These are phyloP conservation scores for Solanum rostratum DNA, from an alignment of 257 asterid genomes.

Conservation along the genomic window DNA sequence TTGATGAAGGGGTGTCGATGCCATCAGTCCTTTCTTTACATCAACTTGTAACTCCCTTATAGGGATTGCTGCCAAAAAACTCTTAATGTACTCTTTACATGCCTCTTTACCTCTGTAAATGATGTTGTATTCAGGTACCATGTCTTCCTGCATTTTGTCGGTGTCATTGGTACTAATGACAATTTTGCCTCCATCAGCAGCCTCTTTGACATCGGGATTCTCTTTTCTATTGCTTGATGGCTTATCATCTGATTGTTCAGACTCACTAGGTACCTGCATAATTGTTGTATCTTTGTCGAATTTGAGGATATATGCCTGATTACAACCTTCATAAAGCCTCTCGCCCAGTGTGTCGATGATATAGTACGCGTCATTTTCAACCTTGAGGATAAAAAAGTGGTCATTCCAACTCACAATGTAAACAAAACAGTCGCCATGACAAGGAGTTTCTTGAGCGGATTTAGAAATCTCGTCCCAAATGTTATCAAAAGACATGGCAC, in stretches of 20 bases:
- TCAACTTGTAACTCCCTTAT: conserved; percentile 22
- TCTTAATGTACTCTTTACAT: conserved; percentile 27
- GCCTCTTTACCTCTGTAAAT: conserved; percentile 1
- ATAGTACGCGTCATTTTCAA: background rate
- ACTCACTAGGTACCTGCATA: background rate
- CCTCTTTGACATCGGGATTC: background rate
- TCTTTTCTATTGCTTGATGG: background rate
- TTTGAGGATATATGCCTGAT: conserved; percentile 3
- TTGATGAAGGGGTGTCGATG: conserved; percentile 20
- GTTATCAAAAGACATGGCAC: conserved; percentile 9
- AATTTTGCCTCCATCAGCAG: background rate
- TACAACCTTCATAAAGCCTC: conserved; percentile 6
- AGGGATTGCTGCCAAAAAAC: conserved; percentile 29
- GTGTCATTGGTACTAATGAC: background rate
- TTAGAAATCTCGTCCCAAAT: conserved; percentile 7
- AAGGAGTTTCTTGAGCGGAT: background rate
- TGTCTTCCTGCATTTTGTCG: background rate
- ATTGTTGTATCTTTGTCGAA: background rate
- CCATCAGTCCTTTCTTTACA: conserved; percentile 24
- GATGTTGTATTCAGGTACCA: background rate
- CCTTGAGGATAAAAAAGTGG: conserved; percentile 3
- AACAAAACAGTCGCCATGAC: background rate
- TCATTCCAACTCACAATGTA: conserved; percentile 9
- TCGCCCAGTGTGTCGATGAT: conserved; percentile 8
- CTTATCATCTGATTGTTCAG: background rate